Evolutionary conservation across 2,329 filamentous ascomycete species (phyloP).

Genomic region (Trichoderma atroviride): DNA sequence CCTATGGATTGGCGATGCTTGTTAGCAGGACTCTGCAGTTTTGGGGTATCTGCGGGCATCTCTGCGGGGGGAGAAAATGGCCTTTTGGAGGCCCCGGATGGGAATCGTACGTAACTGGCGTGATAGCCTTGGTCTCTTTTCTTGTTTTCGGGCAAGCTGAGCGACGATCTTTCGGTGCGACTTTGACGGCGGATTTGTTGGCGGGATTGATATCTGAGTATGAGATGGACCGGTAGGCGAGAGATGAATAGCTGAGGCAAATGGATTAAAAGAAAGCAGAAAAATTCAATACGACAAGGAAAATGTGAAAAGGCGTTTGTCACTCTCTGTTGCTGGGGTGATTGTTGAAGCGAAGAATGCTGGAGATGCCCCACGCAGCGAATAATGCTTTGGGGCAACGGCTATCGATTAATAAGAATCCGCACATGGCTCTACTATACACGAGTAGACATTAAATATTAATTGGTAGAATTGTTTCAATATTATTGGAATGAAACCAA

Average conservation of each 20-base stretch:
- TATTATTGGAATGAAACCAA: too few relatives aligned
- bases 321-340: not conserved
- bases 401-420: too few relatives aligned
- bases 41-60: not conserved
- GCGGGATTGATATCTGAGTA: too few relatives aligned
- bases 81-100: not conserved
- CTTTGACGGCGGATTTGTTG: not conserved
- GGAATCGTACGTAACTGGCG: not conserved
- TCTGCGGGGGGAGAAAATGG: not conserved
- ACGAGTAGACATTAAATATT: too few relatives aligned
- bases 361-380: not conserved
- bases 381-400: too few relatives aligned
- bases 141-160: constrained; percentile 3
- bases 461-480: too few relatives aligned
- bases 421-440: too few relatives aligned
- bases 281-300: not conserved
- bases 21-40: not conserved
- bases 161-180: not conserved
- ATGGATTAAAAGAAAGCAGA: not conserved
- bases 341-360: not conserved
- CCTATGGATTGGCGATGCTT: not conserved
- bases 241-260: not conserved
- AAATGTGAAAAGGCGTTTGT: not conserved
- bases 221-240: not conserved
- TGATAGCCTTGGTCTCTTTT: not conserved